Evolutionary conservation across 306 rosid species (phyloP), one percentile per base, ranked within the genome.

Genomic region (Malus sylvestris): DNA sequence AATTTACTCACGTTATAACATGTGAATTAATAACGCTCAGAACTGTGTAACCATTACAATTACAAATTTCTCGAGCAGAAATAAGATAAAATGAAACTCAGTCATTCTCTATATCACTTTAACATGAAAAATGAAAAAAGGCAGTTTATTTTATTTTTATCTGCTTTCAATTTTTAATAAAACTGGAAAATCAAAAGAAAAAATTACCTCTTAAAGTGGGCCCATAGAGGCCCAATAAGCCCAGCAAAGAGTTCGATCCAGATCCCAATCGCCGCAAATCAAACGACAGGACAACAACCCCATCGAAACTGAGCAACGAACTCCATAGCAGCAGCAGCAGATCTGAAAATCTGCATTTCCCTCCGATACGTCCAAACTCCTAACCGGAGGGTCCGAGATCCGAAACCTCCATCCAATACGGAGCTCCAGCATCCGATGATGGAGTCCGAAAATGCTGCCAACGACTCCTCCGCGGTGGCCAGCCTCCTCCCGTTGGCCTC

Each of bases 401-500:
- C 70, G 67, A 62, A 18, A 44, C 30, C 49, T 76, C 72, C 62
- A 40, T 19, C 20, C 62, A 53, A 68, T 57, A 76, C 80, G 81
- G 83, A 78, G 69, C 71, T 73, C 76, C 58, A 76, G 65, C 61
- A 68, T 65, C 52, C 25, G 57, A 87, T 91, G 57, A 88, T 91
- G 96, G 96, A 89, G 78, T 76, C 83, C 72, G 85, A 85, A 35
- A 87, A 73, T 73, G 85, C 85, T 35, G 80, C 71, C 73, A 86
- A 82, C 23, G 91, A 82, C 70, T 67, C 83, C 19, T 82, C 89
- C 42, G 61, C 86, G 11, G 73, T 79, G 72, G 67, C 73, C 10
- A 49, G 81, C 77, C 88, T 90, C 76, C 96, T 88, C 82, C 93
- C 96, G 27, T 86, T 96, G 10, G 93, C 99, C 67, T 88, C 97